Percentiles rank a stretch among this genome's conserved stretches.
Conservation (phyloP, 2,329 filamentous ascomycete genomes). For the Cladobotryum mycophilum region DNA sequence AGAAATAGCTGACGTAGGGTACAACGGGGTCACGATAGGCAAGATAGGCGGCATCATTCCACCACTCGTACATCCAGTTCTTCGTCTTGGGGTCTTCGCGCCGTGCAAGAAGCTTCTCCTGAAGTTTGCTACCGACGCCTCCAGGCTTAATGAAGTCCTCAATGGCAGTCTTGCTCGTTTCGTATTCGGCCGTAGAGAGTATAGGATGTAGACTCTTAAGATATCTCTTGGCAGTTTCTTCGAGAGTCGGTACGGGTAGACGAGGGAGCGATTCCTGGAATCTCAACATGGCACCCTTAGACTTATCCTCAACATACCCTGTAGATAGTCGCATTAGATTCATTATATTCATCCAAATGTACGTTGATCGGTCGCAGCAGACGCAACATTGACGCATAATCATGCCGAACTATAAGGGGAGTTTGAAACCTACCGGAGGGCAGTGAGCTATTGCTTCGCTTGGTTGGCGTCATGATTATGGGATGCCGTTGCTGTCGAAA, state of each 20-base stretch:
- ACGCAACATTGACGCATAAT: not conserved
- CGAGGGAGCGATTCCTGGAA: conserved; percentile 80
- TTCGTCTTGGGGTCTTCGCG: conserved; percentile 72
- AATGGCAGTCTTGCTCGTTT: conserved; percentile 73
- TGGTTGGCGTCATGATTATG: conserved; percentile 45
- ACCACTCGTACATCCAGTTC: conserved; percentile 98
- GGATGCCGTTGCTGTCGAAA: conserved; percentile 5
- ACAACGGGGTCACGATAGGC: conserved; percentile 91
- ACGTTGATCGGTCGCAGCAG: not conserved
- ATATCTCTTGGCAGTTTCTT: conserved; percentile 76
- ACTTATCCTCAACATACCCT: conserved; percentile 76
- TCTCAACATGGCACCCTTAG: conserved; percentile 74
- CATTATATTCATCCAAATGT: not conserved
- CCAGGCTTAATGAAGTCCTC: conserved; percentile 85
- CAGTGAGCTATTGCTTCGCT: conserved; percentile 53
- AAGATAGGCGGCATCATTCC: conserved; percentile 93
- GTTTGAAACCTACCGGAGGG: conserved; percentile 38
- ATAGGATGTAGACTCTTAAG: conserved; percentile 74
- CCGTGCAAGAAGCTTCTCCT: conserved; percentile 77
- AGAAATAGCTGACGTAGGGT: conserved; percentile 99
- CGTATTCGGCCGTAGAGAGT: conserved; percentile 61
- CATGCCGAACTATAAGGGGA: conserved; percentile 1
- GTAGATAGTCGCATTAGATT: not conserved
- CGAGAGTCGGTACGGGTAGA: conserved; percentile 72
- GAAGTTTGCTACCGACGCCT: conserved; percentile 72